Evolutionary conservation across 2,329 filamentous ascomycete genomes (phyloP).

Genomic region (Zymoseptoria tritici): DNA sequence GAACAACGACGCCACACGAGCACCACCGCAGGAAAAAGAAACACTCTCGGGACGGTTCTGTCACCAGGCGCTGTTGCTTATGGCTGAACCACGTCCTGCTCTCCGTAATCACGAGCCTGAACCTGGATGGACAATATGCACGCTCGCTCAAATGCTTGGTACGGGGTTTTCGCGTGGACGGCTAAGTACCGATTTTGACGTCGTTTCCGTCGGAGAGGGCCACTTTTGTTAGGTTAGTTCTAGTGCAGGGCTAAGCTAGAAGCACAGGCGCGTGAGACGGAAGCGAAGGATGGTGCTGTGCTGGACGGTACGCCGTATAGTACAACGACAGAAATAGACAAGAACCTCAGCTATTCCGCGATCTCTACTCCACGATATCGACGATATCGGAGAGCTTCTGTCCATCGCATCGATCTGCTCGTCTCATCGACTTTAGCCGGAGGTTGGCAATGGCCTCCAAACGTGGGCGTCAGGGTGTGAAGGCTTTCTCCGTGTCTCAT

Average conservation of each 20-base stretch:
- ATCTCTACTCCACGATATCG: not conserved
- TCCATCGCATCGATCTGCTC: not conserved
- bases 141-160: not conserved
- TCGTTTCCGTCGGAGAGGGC: not conserved
- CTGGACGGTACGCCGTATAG: not conserved
- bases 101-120: not conserved
- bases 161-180: not conserved
- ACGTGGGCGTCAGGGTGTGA: not conserved
- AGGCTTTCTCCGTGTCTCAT: not conserved
- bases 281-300: not conserved
- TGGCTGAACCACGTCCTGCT: not conserved
- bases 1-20: not conserved
- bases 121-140: not conserved
- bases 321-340: not conserved
- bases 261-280: not conserved
- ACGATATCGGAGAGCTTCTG: not conserved
- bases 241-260: not conserved
- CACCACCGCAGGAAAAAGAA: not conserved
- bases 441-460: not conserved
- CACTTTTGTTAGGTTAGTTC: not conserved
- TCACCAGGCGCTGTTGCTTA: not conserved
- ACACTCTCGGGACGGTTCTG: not conserved
- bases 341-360: not conserved
- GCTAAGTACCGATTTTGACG: not conserved
- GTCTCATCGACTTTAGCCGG: not conserved